Evolutionary conservation across 768 basidiomycete species (phyloP), one percentile per base, ranked within the genome.

Genomic region (Auriscalpium microsporum): DNA sequence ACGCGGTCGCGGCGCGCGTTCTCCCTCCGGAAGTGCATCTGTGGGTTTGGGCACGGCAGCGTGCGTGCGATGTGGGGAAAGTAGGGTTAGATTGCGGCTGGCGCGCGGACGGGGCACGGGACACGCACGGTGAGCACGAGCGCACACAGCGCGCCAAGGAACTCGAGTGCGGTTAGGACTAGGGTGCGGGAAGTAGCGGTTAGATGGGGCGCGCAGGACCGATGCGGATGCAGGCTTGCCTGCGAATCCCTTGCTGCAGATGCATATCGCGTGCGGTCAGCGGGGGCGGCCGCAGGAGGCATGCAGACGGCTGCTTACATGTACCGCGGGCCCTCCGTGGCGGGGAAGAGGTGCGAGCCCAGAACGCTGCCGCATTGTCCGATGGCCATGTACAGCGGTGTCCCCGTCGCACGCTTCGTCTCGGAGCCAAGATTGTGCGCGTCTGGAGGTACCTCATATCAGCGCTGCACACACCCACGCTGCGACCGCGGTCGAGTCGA

Each of bases 371-470:
- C 87, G 50, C 85, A 81, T 64, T 90, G 87, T 0, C 87, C 87
- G 38, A 90, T 87, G 10, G 84, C 78, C 82, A 87, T 87, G 64
- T 88, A 87, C 69, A 86, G 76, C 9, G 86, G 85, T 35, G 87
- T 84, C 0, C 87, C 87, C 0, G 86, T 80, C 0, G 87, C 87
- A 54, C 79, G 81, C 68, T 90, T 88, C 0, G 83, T 82, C 62
- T 90, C 87, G 0, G 87, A 87, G 3, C 86, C 87, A 8, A 87
- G 75, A 61, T 88, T 90, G 62, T 88, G 86, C 4, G 84, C 79
- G 60, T 78, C 83, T 87, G 54, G n/a, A 44, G 52, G 23, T 16
- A 48, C 5, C 3, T 49, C 37, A 14, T 17, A 37, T 63, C 23
- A 58, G 47, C 16, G 36, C 9, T 6, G 35, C 17, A 21, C 21